Evolutionary conservation across 208 protist species (phyloP).

Genomic region (Angomonas deanei): DNA sequence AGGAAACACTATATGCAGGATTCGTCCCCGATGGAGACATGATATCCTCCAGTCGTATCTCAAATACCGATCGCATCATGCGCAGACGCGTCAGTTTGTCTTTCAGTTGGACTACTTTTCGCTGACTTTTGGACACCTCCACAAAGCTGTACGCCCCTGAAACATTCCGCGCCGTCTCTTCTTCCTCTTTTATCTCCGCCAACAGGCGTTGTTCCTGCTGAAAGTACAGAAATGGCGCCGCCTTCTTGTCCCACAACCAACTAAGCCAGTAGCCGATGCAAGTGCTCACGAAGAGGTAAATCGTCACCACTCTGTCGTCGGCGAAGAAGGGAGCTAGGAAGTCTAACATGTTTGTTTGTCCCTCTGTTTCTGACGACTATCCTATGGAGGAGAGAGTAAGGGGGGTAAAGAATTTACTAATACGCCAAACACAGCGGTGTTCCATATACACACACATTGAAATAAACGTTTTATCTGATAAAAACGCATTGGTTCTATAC

Average conservation of each 20-base stretch:
- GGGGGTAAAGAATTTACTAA: too few species aligned
- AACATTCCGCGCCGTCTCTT: not conserved
- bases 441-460: too few species aligned
- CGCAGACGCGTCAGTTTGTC: not conserved
- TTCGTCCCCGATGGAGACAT: not conserved
- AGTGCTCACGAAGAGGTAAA: slow-evolving; percentile 24
- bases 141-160: not conserved
- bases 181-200: not conserved
- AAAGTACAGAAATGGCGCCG: slow-evolving; percentile 35
- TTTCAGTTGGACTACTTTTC: not conserved
- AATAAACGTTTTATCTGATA: too few species aligned
- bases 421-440: too few species aligned
- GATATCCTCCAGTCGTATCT: not conserved
- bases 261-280: slow-evolving; percentile 28
- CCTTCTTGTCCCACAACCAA: slow-evolving; percentile 25
- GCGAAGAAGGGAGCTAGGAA: not conserved
- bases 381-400: too few species aligned
- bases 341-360: too few species aligned
- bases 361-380: too few species aligned
- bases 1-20: not conserved
- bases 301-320: slow-evolving; percentile 12
- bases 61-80: not conserved
- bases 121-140: not conserved
- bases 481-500: too few species aligned
- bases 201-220: slow-evolving; percentile 28